Percentiles rank a stretch among this genome's conserved stretches.
phyloP scores from a whole-genome alignment of 1,284 basidiomycete genomes.

The Singerocomus inundabilis region DNA sequence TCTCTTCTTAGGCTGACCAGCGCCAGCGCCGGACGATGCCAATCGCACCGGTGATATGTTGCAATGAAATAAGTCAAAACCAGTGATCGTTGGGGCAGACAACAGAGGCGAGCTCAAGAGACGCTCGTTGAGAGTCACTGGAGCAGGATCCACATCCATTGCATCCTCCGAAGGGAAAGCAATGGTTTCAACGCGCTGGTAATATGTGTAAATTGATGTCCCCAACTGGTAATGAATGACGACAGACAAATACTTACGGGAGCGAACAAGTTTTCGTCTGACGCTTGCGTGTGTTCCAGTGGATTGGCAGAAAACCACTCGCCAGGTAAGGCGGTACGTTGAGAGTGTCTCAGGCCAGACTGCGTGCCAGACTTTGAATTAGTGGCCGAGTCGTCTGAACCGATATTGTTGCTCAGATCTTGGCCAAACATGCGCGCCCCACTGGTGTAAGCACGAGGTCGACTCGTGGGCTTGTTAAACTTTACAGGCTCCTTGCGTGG shows the following conservation, averaged over 20 bases:
- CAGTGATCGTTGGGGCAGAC: constrained; percentile 50
- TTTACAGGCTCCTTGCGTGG: constrained; percentile 29
- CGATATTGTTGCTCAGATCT: constrained; percentile 57
- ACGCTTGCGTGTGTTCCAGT: constrained; percentile 22
- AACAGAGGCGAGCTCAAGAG: constrained; percentile 45
- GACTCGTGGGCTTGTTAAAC: constrained; percentile 33
- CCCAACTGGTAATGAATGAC: neutral
- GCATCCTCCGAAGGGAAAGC: constrained; percentile 55
- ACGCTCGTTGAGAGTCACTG: constrained; percentile 25
- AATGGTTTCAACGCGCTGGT: constrained; percentile 38
- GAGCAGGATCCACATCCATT: constrained; percentile 71
- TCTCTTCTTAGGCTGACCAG: constrained; percentile 57
- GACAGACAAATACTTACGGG: constrained; percentile 30
- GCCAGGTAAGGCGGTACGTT: constrained; percentile 57
- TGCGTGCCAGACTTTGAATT: constrained; percentile 40
- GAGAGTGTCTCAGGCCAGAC: constrained; percentile 49
- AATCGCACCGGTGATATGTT: constrained; percentile 48
- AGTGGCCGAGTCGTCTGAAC: constrained; percentile 22
- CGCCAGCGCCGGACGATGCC: constrained; percentile 37
- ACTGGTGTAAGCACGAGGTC: constrained; percentile 61
- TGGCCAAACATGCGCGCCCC: constrained; percentile 65
- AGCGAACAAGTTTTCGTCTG: constrained; percentile 30
- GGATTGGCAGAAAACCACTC: constrained; percentile 52
- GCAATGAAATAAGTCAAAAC: constrained; percentile 63
- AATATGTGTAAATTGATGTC: constrained; percentile 2